Base-by-base conservation (phyloP, 495 filamentous ascomycete species). In the Durotheca rogersii region DNA sequence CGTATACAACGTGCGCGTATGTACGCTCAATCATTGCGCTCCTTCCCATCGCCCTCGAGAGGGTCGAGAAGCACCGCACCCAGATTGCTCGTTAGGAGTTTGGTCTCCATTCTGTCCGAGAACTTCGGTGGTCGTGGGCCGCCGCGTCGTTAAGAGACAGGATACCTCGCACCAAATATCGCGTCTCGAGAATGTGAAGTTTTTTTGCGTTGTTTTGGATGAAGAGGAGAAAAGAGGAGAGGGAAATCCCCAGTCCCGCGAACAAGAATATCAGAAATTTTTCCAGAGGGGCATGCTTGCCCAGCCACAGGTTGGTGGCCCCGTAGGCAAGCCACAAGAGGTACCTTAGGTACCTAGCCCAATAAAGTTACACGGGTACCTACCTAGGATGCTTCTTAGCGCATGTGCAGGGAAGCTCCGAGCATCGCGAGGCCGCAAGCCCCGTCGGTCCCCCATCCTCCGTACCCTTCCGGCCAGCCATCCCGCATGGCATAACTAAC, bases 1-100 rank as follows among this genome's bases (percentile, higher is more conserved):
- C n/a, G n/a, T 36, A 36, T 36, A 18, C n/a, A 36, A 11, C 6
- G 23, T 27, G 23, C 9, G 23, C 40, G 31, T 9, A 72, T 78
- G 74, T 78, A 74, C 72, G 75, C 61, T 65, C 72, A 74, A 76
- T 76, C 74, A 78, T 78, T 78, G 75, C 75, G 74, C 64, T 68
- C 75, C 70, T 71, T 62, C 71, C 63, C 71, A 78, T 49, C 45
- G 67, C 52, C 57, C 56, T 58, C 54, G 45, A 58, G 51, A 58
- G 53, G 58, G 54, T 62, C 63, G 69, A 65, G 63, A 70, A 74
- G 68, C 72, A 72, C 73, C 73, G 76, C 76, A 79, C 76, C 76
- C 76, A 79, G 76, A 78, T 73, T 71, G 70, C 72, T 65, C 72
- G 72, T 62, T 71, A 61, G 41, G 45, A 63, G 62, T 70, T n/a